Base-by-base conservation (phyloP, 306 rosid genomes). In the Oemleria cerasiformis region DNA sequence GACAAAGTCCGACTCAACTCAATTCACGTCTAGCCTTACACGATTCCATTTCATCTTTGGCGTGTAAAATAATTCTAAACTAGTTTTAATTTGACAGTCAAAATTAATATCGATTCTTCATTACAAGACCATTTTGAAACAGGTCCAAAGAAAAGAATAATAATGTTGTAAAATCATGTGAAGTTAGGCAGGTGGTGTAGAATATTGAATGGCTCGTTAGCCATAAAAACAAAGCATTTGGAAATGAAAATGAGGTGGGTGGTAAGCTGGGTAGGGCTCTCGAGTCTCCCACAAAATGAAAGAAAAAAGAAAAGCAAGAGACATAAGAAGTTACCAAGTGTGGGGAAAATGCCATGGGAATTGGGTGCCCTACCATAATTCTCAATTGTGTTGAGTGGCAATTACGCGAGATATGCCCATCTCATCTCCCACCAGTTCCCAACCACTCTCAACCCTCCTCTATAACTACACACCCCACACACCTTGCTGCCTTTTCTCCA, bases 351-450 rank as follows among this genome's bases (percentile, higher is more conserved):
- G 76, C 17, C 73, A 57, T 58, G 25, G 17, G 23, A 7, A 55
- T 41, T 54, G 54, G 74, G 13, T 57, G 51, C 71, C 75, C 73
- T 43, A 65, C 57, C 68, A 75, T 25, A 72, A 77, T 68, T 30
- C 36, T 30, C 36, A 30, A 30, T 30, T 30, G 36, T 44, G 87
- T 68, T 77, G 84, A 76, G 83, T 73, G 78, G 80, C 76, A 71
- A 67, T 68, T 75, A 80, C 81, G 80, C 69, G 84, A 78, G 36
- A 30, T 30, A 30, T 75, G 85, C 73, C 60, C 70, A 75, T 56
- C 69, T 74, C 70, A 75, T 56, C 72, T 74, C 68, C 53, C 83
- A 85, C 77, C 81, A 36, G 74, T 75, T 81, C 73, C 73, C 83
- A 78, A 83, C 87, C 58, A 80, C 82, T 80, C 69, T 66, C 54